These are phyloP conservation scores for Incumbomyces delicatus DNA, from an alignment of 2,329 filamentous ascomycete genomes.

Conservation along the genomic window DNA sequence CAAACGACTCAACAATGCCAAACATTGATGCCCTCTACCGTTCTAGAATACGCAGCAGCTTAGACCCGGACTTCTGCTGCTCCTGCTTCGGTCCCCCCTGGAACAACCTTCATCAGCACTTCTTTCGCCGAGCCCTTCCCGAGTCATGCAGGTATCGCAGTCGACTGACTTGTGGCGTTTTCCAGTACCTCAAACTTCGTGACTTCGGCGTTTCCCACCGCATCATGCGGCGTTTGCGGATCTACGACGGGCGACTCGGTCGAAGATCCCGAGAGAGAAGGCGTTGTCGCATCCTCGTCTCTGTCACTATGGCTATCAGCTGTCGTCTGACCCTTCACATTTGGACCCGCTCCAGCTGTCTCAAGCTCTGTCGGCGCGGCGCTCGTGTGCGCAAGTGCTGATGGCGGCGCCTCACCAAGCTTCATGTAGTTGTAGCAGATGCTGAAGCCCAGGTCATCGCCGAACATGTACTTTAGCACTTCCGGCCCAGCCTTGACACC, in stretches of 20 bases:
- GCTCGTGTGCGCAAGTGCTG: not conserved
- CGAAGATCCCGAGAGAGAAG: not conserved
- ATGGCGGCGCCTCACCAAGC: slow-evolving; percentile 1
- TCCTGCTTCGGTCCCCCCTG: too few species aligned
- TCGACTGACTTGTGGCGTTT: not conserved
- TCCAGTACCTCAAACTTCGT: not conserved
- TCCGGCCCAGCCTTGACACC: slow-evolving; percentile 54
- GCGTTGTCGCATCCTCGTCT: not conserved
- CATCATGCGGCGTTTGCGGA: not conserved
- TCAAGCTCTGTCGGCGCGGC: not conserved
- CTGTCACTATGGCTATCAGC: too few species aligned
- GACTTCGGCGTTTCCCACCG: not conserved
- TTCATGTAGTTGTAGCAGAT: slow-evolving; percentile 32
- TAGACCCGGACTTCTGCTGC: too few species aligned
- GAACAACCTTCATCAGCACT: too few species aligned
- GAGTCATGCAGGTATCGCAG: too few species aligned
- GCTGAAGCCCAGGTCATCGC: slow-evolving; percentile 55
- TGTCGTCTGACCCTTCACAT: not conserved
- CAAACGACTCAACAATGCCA: too few species aligned
- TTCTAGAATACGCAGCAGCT: too few species aligned
- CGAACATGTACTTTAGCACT: slow-evolving; percentile 54
- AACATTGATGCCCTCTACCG: too few species aligned
- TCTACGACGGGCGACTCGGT: slow-evolving; percentile 1
- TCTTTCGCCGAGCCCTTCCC: too few species aligned
- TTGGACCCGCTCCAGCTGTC: not conserved